Base-by-base conservation (phyloP, 2,329 filamentous ascomycete species). In the Leptographium wingfieldii region DNA sequence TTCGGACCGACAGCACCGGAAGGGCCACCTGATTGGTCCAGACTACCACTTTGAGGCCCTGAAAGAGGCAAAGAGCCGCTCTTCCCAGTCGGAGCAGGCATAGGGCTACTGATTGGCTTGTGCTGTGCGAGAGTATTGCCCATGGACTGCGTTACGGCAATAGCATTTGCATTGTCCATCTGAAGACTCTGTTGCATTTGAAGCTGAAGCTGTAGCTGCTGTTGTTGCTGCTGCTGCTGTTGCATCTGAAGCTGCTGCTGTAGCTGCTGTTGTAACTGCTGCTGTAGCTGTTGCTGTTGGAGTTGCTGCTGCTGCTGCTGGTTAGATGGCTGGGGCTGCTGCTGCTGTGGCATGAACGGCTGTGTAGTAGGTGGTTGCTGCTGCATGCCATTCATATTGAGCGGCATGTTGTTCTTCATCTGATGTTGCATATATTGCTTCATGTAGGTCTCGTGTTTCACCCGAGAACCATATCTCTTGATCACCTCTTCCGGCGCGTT, bases 211-310 rank as follows among this genome's bases (percentile, higher is more conserved):
- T 60, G 59, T 58, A 64, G 60, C 52, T 63, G 59, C 51, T 64
- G 63, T 38, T 64, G 64, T 38, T 59, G 63, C 43, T 46, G 55
- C n/a, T 62, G 60, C 40, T 59, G 55, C 38, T 58, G 61, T 33
- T 60, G 56, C 7, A 54, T 59, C 19, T 62, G 61, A 9, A 43
- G 57, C 53, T 58, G 60, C 22, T 54, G 64, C 51, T 65, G 63
- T 49, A 65, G 67, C 35, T 70, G 69, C 29, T 31, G 31, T 1
- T 71, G 69, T 40, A 72, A 73, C 14, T 74, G 73, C 62, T 74
- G 75, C 57, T 71, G 74, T 61, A 74, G 74, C n/a, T 55, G 55
- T 22, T 55, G 63, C 63, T 60, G 53, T 22, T 49, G 48, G 14
- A 48, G 58, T 12, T 57, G 54, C 14, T 55, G 57, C 29, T 63